These are phyloP conservation scores for Phytophthora sojae DNA, from an alignment of 352 stramenopile genomes.

Conservation along the genomic window DNA sequence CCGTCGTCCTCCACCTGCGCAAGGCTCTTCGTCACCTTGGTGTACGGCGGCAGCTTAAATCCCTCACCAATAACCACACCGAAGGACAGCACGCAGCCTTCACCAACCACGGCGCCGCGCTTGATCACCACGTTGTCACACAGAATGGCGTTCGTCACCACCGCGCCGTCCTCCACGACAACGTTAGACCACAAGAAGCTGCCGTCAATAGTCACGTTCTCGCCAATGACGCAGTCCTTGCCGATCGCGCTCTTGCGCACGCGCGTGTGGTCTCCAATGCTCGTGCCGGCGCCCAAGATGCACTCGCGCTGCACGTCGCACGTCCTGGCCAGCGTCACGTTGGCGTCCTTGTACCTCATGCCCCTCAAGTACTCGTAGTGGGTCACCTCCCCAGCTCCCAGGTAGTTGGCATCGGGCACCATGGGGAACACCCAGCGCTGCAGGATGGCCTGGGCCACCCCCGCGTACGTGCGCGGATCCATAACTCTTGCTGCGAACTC, in stretches of 20 bases:
- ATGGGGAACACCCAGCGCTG: slow-evolving; percentile 97
- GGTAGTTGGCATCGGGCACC: slow-evolving; percentile 93
- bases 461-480: slow-evolving; percentile 94
- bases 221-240: slow-evolving; percentile 73
- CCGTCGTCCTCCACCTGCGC: slow-evolving; percentile 68
- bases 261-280: slow-evolving; percentile 60
- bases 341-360: slow-evolving; percentile 87
- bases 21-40: slow-evolving; percentile 80
- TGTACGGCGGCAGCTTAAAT: slow-evolving; percentile 72
- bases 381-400: slow-evolving; percentile 55
- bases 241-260: slow-evolving; percentile 76
- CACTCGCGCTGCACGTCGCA: slow-evolving; percentile 68
- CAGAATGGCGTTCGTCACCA: slow-evolving; percentile 83
- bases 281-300: slow-evolving; percentile 73
- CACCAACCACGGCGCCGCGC: slow-evolving; percentile 68
- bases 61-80: slow-evolving; percentile 83
- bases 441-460: slow-evolving; percentile 94
- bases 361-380: slow-evolving; percentile 83
- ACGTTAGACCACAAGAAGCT: slow-evolving; percentile 90
- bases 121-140: slow-evolving; percentile 86
- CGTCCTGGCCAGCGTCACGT: slow-evolving; percentile 74
- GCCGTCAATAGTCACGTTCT: slow-evolving; percentile 72
- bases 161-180: slow-evolving; percentile 75
- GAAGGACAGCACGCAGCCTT: slow-evolving; percentile 85
- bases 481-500: slow-evolving; percentile 95